These are phyloP conservation scores for Phytophthora chlamydospora DNA, from an alignment of 352 stramenopile genomes.

Conservation along the genomic window DNA sequence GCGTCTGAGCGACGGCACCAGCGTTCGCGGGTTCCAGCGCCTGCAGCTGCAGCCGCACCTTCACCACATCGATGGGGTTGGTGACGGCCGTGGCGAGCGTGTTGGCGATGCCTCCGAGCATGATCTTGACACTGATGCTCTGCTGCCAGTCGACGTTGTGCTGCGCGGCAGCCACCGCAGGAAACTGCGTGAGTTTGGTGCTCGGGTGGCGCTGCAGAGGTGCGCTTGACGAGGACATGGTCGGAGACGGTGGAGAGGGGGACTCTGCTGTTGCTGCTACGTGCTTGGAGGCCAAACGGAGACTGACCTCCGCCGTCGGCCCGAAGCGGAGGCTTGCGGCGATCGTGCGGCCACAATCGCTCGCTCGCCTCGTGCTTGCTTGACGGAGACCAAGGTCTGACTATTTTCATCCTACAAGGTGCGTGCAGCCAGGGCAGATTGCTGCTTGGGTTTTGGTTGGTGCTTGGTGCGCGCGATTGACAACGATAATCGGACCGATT, in stretches of 20 bases:
- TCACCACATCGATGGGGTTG: slow-evolving; percentile 71
- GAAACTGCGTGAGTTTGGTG: slow-evolving; percentile 22
- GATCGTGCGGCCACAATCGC: slow-evolving; percentile 21
- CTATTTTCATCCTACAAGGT: slow-evolving; percentile 21
- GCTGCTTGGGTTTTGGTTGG: slow-evolving; percentile 10
- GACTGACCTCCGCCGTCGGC: slow-evolving; percentile 17
- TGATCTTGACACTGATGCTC: slow-evolving; percentile 58
- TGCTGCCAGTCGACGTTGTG: slow-evolving; percentile 50
- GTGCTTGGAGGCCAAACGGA: slow-evolving; percentile 23
- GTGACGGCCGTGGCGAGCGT: slow-evolving; percentile 45
- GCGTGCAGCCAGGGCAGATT: slow-evolving; percentile 4
- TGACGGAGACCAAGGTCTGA: slow-evolving; percentile 17
- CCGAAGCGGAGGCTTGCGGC: slow-evolving; percentile 5
- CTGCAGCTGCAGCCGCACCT: slow-evolving; percentile 66
- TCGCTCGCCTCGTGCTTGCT: slow-evolving; percentile 12
- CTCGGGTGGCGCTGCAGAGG: slow-evolving; percentile 19
- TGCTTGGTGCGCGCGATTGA: slow-evolving; percentile 10
- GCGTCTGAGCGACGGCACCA: slow-evolving; percentile 41
- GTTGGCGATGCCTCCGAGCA: slow-evolving; percentile 62
- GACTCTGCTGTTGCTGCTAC: slow-evolving; percentile 5
- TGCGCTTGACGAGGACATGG: slow-evolving; percentile 25
- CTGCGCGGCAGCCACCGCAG: slow-evolving; percentile 16
- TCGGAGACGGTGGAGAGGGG: background rate
- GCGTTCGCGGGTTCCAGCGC: slow-evolving; percentile 30
- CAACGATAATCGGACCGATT: background rate